Percentiles rank a stretch among this genome's conserved stretches.
These are phyloP conservation scores for Trifolium fragiferum DNA, from an alignment of 306 rosid genomes.

Conservation along the genomic window DNA sequence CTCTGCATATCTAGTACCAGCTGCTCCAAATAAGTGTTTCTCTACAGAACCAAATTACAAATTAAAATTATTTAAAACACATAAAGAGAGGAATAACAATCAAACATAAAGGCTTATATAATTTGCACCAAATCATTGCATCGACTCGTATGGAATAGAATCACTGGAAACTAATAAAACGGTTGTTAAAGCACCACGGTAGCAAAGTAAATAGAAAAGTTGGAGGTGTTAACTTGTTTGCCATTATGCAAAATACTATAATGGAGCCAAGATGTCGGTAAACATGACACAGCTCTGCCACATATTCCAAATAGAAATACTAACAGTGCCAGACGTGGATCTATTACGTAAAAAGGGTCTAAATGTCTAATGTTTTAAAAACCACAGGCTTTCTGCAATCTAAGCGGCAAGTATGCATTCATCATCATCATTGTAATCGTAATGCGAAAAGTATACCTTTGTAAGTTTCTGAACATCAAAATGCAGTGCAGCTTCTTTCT, in stretches of 20 bases:
- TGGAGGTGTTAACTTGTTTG: slow-evolving; percentile 7
- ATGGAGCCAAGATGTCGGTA: slow-evolving; percentile 3
- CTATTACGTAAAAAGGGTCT: neutral
- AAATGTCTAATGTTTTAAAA: slow-evolving; percentile 1
- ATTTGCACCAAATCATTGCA: slow-evolving; percentile 13
- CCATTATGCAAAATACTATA: slow-evolving; percentile 4
- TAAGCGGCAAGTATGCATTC: neutral
- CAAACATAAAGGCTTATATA: slow-evolving; percentile 21
- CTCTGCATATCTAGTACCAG: slow-evolving; percentile 54
- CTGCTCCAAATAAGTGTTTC: slow-evolving; percentile 66
- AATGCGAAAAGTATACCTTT: slow-evolving; percentile 53
- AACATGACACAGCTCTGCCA: slow-evolving; percentile 12
- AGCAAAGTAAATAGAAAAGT: slow-evolving; percentile 5
- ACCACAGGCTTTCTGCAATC: neutral
- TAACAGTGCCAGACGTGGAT: neutral
- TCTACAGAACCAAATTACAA: slow-evolving; percentile 54
- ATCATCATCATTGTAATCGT: neutral
- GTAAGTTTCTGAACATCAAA: slow-evolving; percentile 50
- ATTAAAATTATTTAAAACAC: slow-evolving; percentile 20
- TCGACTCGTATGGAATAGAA: slow-evolving; percentile 6
- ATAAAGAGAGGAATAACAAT: slow-evolving; percentile 10
- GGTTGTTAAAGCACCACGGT: slow-evolving; percentile 3
- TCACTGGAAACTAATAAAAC: slow-evolving; percentile 19
- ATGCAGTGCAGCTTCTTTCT: slow-evolving; percentile 51
- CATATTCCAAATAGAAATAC: slow-evolving; percentile 4